Percentiles rank a stretch among this genome's conserved stretches.
phyloP scores from a whole-genome alignment of 2,329 filamentous ascomycete species.

The Thelonectria olida region DNA sequence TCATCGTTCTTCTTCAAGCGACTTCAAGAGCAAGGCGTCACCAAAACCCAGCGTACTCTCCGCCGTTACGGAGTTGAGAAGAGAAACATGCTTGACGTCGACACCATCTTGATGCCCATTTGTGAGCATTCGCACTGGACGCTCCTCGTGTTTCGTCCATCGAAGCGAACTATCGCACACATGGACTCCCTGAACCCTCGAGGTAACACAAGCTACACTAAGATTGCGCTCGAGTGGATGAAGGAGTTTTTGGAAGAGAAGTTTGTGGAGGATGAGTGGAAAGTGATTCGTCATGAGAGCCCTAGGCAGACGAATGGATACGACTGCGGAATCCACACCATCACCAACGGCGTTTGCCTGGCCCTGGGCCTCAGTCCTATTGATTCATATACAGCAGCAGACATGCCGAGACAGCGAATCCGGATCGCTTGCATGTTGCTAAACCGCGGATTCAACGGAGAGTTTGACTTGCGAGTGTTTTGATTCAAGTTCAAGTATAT shows the following conservation, averaged over 20 bases:
- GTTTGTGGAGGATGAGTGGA: slow-evolving; percentile 70
- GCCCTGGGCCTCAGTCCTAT: slow-evolving; percentile 62
- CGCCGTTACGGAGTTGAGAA: slow-evolving; percentile 65
- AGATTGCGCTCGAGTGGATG: slow-evolving; percentile 63
- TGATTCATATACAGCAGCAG: slow-evolving; percentile 57
- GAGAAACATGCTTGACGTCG: slow-evolving; percentile 70
- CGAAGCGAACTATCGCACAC: slow-evolving; percentile 69
- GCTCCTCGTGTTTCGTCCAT: slow-evolving; percentile 72
- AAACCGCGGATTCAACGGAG: slow-evolving; percentile 71
- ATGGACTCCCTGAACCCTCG: slow-evolving; percentile 70
- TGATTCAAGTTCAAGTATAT: slow-evolving; percentile 29
- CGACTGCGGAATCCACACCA: slow-evolving; percentile 82
- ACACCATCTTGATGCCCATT: slow-evolving; percentile 76
- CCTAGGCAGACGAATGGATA: slow-evolving; percentile 71
- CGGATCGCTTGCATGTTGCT: slow-evolving; percentile 73
- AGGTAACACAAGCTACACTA: slow-evolving; percentile 52
- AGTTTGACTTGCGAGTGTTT: slow-evolving; percentile 61
- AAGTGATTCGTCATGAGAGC: slow-evolving; percentile 57
- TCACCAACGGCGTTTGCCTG: slow-evolving; percentile 75
- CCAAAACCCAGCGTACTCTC: slow-evolving; percentile 62
- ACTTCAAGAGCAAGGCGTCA: slow-evolving; percentile 58
- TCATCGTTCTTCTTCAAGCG: slow-evolving; percentile 73
- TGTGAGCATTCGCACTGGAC: slow-evolving; percentile 76
- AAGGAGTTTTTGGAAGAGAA: slow-evolving; percentile 61
- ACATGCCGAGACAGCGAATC: slow-evolving; percentile 68